phyloP scores from a whole-genome alignment of 768 basidiomycete species.

The Termitomyces sp. region DNA sequence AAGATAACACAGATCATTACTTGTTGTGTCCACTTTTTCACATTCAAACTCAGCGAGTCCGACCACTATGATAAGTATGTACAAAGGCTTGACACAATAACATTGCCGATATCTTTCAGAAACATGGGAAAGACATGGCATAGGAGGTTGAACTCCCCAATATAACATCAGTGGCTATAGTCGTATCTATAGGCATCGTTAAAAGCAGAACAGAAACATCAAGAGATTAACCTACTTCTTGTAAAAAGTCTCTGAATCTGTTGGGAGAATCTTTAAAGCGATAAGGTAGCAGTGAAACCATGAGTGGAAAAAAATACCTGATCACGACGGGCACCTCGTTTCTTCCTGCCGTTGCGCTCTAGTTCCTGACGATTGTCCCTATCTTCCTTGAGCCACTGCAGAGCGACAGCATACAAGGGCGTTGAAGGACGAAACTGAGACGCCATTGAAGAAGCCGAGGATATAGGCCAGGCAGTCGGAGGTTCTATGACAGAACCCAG shows the following conservation, averaged over 20 bases:
- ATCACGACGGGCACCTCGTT: constrained; percentile 52
- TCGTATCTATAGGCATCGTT: constrained; percentile 28
- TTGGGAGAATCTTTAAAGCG: constrained; percentile 45
- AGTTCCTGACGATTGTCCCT: constrained; percentile 55
- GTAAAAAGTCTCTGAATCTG: constrained; percentile 83
- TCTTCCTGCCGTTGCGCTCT: constrained; percentile 52
- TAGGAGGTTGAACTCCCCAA: constrained; percentile 7
- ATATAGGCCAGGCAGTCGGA: constrained; percentile 69
- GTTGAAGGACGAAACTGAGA: constrained; percentile 19
- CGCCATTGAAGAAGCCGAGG: constrained; percentile 15
- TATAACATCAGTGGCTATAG: constrained; percentile 29
- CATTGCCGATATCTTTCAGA: not conserved
- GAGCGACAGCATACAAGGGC: constrained; percentile 63
- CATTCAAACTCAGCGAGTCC: constrained; percentile 11
- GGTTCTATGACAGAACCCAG: constrained; percentile 67
- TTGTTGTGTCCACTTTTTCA: not conserved
- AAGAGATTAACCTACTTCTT: constrained; percentile 49
- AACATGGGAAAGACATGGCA: not conserved
- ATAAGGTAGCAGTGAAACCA: not conserved
- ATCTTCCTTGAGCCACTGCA: constrained; percentile 88
- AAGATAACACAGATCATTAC: too few species aligned
- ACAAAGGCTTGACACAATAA: not conserved
- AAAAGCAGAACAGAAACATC: not conserved
- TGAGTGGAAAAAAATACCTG: constrained; percentile 32
- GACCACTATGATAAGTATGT: not conserved